Percentiles rank a stretch among this genome's conserved stretches.
These are phyloP conservation scores for Aureobasidium leucospermi DNA, from an alignment of 2,329 filamentous ascomycete species.

Conservation along the genomic window DNA sequence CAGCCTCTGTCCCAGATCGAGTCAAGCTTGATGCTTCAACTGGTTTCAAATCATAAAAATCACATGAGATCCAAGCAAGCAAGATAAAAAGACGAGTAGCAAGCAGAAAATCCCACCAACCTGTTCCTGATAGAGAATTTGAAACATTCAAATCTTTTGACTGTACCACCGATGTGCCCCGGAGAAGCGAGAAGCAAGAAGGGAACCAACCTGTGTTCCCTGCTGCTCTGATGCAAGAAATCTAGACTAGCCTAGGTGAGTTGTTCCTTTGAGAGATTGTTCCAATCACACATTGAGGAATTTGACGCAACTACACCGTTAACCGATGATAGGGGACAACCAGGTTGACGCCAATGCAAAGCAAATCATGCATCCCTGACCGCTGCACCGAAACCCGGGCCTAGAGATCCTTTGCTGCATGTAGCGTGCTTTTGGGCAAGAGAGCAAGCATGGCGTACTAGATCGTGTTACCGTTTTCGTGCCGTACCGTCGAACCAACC, in stretches of 20 bases:
- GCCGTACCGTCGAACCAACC: constrained; percentile 1
- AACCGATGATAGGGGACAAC: not conserved
- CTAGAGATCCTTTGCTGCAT: constrained; percentile 5
- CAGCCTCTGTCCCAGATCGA: not conserved
- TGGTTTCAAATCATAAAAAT: not conserved
- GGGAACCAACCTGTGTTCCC: not conserved
- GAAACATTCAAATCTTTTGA: not conserved
- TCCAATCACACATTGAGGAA: not conserved
- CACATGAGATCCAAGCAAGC: not conserved
- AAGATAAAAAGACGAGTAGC: not conserved
- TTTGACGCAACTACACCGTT: not conserved
- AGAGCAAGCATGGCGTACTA: constrained; percentile 4
- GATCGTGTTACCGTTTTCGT: constrained; percentile 6
- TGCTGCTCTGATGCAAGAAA: not conserved
- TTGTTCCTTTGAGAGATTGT: not conserved
- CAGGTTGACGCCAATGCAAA: not conserved
- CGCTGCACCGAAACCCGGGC: constrained; percentile 3
- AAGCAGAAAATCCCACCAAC: constrained; percentile 5
- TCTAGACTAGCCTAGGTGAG: not conserved
- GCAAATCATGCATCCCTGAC: constrained; percentile 8
- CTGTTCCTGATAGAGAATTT: not conserved
- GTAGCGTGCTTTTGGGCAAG: constrained; percentile 3
- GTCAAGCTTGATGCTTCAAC: not conserved
- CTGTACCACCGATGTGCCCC: constrained; percentile 9
- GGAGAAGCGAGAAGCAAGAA: not conserved